Conservation (phyloP, 192 early-diverging fungal genomes). For the Bifiguratus adelaidae region DNA sequence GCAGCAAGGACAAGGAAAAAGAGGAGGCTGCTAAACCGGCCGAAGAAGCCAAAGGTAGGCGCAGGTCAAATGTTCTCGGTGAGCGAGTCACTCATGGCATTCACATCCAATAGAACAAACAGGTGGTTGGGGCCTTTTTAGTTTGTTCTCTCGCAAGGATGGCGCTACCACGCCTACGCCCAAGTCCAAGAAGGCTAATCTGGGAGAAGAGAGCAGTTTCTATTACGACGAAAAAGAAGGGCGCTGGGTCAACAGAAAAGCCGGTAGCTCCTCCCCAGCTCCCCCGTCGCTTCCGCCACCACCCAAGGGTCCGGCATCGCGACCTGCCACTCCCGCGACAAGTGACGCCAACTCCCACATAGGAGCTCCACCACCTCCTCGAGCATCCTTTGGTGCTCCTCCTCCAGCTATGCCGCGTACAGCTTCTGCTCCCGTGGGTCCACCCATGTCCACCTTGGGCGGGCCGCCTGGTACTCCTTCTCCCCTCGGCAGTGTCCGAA, state of each 20-base stretch:
- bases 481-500: slow-evolving; percentile 7
- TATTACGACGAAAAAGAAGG: slow-evolving; percentile 81
- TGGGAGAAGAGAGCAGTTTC: slow-evolving; percentile 76
- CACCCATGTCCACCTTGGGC: background rate
- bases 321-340: background rate
- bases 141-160: slow-evolving; percentile 11
- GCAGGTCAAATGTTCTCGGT: background rate
- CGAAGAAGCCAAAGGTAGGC: background rate
- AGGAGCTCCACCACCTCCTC: slow-evolving; percentile 8
- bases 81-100: too few species aligned
- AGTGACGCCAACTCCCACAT: slow-evolving; percentile 2
- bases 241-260: slow-evolving; percentile 81
- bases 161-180: slow-evolving; percentile 6
- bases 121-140: slow-evolving; percentile 25
- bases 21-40: slow-evolving; percentile 5
- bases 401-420: background rate
- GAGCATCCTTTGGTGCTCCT: background rate
- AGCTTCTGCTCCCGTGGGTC: background rate
- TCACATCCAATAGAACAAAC: too few species aligned
- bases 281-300: background rate
- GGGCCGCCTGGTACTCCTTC: slow-evolving; percentile 4
- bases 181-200: slow-evolving; percentile 64
- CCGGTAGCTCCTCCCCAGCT: slow-evolving; percentile 7
- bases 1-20: slow-evolving; percentile 10
- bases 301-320: background rate